Evolutionary conservation across 805 yeast genomes (phyloP), one percentile per base, ranked within the genome.

Genomic region (Sugiyamaella chiloensis): DNA sequence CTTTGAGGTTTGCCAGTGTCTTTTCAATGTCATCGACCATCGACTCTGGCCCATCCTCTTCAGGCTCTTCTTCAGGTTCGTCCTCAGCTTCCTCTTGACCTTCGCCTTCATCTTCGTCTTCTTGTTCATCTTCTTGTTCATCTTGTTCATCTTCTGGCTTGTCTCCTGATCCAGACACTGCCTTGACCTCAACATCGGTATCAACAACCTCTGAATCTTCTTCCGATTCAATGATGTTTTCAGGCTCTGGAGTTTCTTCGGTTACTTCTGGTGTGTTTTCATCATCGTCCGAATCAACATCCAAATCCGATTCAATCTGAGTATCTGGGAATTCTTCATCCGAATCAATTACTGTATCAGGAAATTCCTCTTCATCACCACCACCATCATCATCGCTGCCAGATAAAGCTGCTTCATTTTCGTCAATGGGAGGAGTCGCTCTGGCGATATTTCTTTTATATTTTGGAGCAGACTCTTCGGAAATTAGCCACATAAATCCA

Each of bases 401-500:
- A 14, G 46, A 41, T 17, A 44, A 59, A 5, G 54, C 59, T 12
- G 29, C 46, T 26, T 47, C 44, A 26, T 48, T 20, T 23, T 49
- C 45, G 40, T 50, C 64, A 19, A 64, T 60, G 9, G 55, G 62
- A 4, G 42, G 29, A 17, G 17, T 40, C 21, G 34, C 23, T 9
- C 16, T 12, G 19, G 21, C 37, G 5, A 12, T 37, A 17, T 37
- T 19, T 11, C 44, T 9, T 21, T 40, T 42, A 40, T 69, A 68
- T 42, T 67, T 68, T 5, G 52, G 57, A 12, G 70, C 62, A 2
- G 80, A 71, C 2, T 74, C 73, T 26, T 77, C 83, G 42, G 84
- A 84, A 1, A 80, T 71, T 49, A 82, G 68, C 85, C 95, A 87
- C 48, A 87, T 59, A 45, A 93, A 74, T 0, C 86, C 96, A 56